Evolutionary conservation across 1,284 basidiomycete genomes (phyloP).

Genomic region (Tilletiopsis washingtonensis): DNA sequence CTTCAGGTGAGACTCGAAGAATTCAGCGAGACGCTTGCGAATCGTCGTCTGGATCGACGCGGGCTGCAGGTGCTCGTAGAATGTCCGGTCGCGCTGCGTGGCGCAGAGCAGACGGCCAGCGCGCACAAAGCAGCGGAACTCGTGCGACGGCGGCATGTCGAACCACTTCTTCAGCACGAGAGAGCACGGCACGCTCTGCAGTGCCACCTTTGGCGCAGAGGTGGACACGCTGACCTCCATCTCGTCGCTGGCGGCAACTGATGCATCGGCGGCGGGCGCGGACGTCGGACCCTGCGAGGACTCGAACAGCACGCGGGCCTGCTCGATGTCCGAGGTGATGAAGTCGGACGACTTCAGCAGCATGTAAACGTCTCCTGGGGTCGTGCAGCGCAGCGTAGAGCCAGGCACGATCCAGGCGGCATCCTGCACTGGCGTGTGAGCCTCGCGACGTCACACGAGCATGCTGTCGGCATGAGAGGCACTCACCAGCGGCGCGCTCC

Average conservation of each 20-base stretch:
- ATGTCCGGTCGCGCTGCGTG: conserved; percentile 69
- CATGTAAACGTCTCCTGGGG: conserved; percentile 82
- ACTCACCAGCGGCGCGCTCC: conserved; percentile 31
- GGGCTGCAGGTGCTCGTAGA: conserved; percentile 67
- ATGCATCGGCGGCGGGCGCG: neutral
- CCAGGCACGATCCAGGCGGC: conserved; percentile 83
- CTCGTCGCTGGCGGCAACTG: neutral
- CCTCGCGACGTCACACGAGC: conserved; percentile 1
- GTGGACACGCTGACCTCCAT: neutral
- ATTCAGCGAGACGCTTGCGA: conserved; percentile 53
- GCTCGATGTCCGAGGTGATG: conserved; percentile 67
- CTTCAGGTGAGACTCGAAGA: conserved; percentile 65
- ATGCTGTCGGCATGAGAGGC: neutral
- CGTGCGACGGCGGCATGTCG: conserved; percentile 62
- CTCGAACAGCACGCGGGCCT: conserved; percentile 40
- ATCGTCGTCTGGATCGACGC: conserved; percentile 56
- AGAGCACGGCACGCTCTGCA: conserved; percentile 49
- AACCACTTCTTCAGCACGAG: conserved; percentile 91
- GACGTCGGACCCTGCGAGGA: neutral
- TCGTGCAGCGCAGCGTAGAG: conserved; percentile 76
- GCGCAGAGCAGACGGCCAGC: conserved; percentile 55
- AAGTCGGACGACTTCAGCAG: conserved; percentile 90
- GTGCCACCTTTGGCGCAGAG: neutral
- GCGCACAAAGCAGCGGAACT: conserved; percentile 36
- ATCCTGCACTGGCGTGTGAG: conserved; percentile 55